Conservation (phyloP, 2,329 filamentous ascomycete genomes). For the Periglandula ipomoeae region DNA sequence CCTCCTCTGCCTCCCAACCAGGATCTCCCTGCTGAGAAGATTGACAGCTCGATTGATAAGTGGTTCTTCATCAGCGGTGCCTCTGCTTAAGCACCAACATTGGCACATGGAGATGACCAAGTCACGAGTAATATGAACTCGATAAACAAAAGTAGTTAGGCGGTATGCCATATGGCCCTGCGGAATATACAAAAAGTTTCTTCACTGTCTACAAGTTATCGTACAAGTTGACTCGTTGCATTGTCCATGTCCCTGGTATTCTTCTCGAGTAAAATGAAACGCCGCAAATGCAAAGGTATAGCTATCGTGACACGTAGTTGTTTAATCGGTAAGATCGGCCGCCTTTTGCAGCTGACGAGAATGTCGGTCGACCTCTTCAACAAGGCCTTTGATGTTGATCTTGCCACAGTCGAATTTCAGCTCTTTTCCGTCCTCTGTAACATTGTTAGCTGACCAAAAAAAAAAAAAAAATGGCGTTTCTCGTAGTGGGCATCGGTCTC, state of each 20-base stretch:
- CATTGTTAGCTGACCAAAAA: conserved; percentile 18
- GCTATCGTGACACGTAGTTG: conserved; percentile 9
- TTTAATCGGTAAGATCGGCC: conserved; percentile 59
- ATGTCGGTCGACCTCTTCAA: conserved; percentile 85
- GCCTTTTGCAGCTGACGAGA: conserved; percentile 73
- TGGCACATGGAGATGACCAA: not conserved
- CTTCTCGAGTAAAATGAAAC: conserved; percentile 15
- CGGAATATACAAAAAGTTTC: conserved; percentile 22
- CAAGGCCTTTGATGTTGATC: conserved; percentile 74
- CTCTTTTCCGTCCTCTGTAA: conserved; percentile 81
- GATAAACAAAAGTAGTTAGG: conserved; percentile 9
- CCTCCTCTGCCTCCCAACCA: conserved; percentile 70
- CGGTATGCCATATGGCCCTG: not conserved
- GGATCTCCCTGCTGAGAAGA: conserved; percentile 75
- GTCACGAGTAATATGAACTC: conserved; percentile 4
- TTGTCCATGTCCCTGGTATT: not conserved
- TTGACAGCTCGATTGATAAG: conserved; percentile 97
- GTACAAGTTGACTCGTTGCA: conserved; percentile 13
- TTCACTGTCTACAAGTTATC: conserved; percentile 4
- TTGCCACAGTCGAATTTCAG: conserved; percentile 73
- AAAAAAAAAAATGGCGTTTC: not conserved
- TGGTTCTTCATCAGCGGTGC: conserved; percentile 99
- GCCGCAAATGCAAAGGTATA: conserved; percentile 21
- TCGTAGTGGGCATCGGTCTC: conserved; percentile 17
- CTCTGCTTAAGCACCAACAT: conserved; percentile 50